phyloP scores from a whole-genome alignment of 1,284 basidiomycete genomes.

The Leucoagaricus sp. region DNA sequence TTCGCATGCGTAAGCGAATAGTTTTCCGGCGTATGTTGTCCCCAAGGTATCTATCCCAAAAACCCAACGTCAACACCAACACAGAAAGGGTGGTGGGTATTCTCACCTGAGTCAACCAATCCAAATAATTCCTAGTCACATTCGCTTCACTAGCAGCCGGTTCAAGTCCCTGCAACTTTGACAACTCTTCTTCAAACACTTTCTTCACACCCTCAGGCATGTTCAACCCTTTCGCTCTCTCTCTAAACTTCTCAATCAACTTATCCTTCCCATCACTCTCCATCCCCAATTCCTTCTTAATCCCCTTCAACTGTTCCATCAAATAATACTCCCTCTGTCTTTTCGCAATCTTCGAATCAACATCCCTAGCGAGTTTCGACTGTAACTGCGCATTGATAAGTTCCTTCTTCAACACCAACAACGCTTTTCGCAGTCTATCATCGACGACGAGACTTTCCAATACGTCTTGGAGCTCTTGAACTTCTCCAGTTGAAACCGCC shows the following conservation, averaged over 20 bases:
- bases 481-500: conserved; percentile 91
- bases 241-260: conserved; percentile 94
- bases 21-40: conserved; percentile 92
- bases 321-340: conserved; percentile 97
- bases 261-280: conserved; percentile 98
- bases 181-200: conserved; percentile 96
- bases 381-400: conserved; percentile 97
- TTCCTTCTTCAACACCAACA: conserved; percentile 96
- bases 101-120: conserved; percentile 88
- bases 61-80: conserved; percentile 1
- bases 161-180: conserved; percentile 90
- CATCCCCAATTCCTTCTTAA: conserved; percentile 99
- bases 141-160: conserved; percentile 93
- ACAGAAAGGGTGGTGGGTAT: background rate
- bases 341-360: conserved; percentile 97
- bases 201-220: conserved; percentile 95
- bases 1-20: conserved; percentile 88
- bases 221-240: conserved; percentile 82
- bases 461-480: conserved; percentile 91
- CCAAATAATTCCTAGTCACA: conserved; percentile 96
- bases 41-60: conserved; percentile 89
- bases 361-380: conserved; percentile 92
- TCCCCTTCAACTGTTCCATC: conserved; percentile 98
- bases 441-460: conserved; percentile 87
- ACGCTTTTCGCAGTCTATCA: conserved; percentile 88